phyloP scores from a whole-genome alignment of 805 yeast species.

The Ogataea dorogensis region DNA sequence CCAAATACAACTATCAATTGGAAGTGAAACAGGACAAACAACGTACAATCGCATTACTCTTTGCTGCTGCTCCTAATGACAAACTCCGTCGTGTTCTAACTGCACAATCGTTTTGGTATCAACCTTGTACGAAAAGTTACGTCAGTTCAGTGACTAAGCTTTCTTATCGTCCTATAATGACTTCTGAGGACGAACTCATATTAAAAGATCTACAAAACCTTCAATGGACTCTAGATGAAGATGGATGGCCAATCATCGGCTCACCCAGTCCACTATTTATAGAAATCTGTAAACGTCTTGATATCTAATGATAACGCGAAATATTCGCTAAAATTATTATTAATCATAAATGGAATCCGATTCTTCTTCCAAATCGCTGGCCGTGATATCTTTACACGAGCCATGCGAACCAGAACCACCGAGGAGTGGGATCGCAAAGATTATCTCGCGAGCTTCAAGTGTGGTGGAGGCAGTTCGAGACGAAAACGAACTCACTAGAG shows the following conservation, averaged over 20 bases:
- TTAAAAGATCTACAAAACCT: too few relatives aligned
- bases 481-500: slow-evolving; percentile 28
- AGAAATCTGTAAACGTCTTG: too few relatives aligned
- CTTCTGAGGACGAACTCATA: too few relatives aligned
- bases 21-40: slow-evolving; percentile 4
- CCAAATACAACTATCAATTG: slow-evolving; percentile 1
- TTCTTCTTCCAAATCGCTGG: slow-evolving; percentile 1
- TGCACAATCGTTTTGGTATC: background rate
- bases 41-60: slow-evolving; percentile 5
- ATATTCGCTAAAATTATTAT: too few relatives aligned
- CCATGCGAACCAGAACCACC: too few relatives aligned
- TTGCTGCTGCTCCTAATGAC: slow-evolving; percentile 1
- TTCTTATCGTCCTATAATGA: too few relatives aligned
- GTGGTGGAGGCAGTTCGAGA: slow-evolving; percentile 30
- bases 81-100: background rate
- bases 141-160: too few relatives aligned
- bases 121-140: too few relatives aligned
- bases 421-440: background rate
- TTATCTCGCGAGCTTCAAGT: slow-evolving; percentile 26
- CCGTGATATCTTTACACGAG: too few relatives aligned
- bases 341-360: too few relatives aligned
- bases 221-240: too few relatives aligned
- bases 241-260: background rate
- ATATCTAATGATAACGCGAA: too few relatives aligned
- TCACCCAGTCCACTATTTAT: background rate